Conservation (phyloP, 2,329 filamentous ascomycete genomes). For the Aspergillus sp. region DNA sequence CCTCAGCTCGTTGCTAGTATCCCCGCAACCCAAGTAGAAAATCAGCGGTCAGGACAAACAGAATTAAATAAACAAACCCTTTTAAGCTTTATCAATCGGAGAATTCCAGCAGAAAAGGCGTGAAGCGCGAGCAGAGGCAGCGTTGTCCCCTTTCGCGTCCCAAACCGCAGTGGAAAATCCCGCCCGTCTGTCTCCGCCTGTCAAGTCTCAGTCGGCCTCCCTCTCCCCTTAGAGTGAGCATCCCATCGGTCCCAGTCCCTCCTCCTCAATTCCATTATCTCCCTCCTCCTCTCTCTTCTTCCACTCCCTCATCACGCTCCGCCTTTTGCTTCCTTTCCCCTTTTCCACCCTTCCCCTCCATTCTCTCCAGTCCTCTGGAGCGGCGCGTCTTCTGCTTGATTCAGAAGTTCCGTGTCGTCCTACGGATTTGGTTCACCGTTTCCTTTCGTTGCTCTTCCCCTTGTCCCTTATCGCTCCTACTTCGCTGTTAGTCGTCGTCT, state of each 20-base stretch:
- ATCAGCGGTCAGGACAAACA: not conserved
- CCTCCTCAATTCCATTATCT: not conserved
- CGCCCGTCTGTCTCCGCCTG: slow-evolving; percentile 25
- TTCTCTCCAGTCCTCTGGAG: slow-evolving; percentile 18
- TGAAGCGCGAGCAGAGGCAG: slow-evolving; percentile 1
- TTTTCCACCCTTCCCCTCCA: slow-evolving; percentile 15
- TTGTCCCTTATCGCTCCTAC: slow-evolving; percentile 12
- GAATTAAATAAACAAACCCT: not conserved
- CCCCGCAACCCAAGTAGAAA: not conserved
- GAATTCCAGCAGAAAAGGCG: not conserved
- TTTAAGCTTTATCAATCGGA: slow-evolving; percentile 1
- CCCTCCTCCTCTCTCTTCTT: slow-evolving; percentile 33
- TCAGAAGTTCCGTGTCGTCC: slow-evolving; percentile 29
- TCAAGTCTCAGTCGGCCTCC: slow-evolving; percentile 12
- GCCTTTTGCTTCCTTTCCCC: slow-evolving; percentile 21
- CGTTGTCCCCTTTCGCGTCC: slow-evolving; percentile 18
- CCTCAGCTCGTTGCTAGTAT: not conserved
- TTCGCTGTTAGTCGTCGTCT: slow-evolving; percentile 13
- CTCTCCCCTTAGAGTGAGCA: slow-evolving; percentile 19
- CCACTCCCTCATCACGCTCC: slow-evolving; percentile 21
- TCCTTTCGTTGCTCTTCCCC: slow-evolving; percentile 18
- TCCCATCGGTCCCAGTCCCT: not conserved
- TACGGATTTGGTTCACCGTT: slow-evolving; percentile 27
- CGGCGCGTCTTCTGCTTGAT: slow-evolving; percentile 31
- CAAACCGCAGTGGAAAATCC: slow-evolving; percentile 17